These are phyloP conservation scores for Eucalyptus sideroxylon DNA, from an alignment of 345 rosid genomes.

Conservation along the genomic window DNA sequence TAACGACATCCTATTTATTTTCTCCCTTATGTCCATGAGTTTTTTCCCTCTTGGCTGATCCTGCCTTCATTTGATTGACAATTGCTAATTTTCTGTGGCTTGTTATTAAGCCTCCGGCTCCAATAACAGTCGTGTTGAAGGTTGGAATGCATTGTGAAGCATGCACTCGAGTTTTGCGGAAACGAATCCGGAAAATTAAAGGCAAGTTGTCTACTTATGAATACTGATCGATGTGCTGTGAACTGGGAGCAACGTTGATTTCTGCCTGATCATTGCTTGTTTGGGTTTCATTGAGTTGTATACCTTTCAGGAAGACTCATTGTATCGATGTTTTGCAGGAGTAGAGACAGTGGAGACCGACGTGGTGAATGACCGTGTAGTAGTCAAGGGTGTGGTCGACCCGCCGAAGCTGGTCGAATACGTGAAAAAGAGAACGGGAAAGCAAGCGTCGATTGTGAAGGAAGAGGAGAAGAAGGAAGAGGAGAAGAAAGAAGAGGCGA, in stretches of 20 bases:
- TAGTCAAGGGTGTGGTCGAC: conserved; percentile 46
- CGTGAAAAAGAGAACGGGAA: conserved; percentile 37
- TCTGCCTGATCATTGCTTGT: background rate
- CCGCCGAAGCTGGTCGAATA: conserved; percentile 28
- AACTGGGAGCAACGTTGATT: background rate
- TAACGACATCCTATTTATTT: accelerated
- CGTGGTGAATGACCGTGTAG: conserved; percentile 20
- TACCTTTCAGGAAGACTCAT: background rate
- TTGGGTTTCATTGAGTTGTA: background rate
- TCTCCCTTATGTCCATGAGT: background rate
- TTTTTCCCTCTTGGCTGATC: background rate
- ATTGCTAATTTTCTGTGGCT: background rate
- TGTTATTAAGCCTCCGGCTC: conserved; percentile 1
- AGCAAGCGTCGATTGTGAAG: conserved; percentile 44
- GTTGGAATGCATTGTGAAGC: conserved; percentile 70
- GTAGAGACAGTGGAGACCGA: conserved; percentile 54
- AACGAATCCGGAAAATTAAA: conserved; percentile 32
- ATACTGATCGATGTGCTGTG: background rate
- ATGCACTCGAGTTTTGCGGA: conserved; percentile 46
- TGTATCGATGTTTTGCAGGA: conserved; percentile 9
- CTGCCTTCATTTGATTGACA: background rate
- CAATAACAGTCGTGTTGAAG: conserved; percentile 37
- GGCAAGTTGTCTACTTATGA: conserved; percentile 4
- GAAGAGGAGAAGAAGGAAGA: conserved; percentile 33
- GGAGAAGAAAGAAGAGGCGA: conserved; percentile 15